Evolutionary conservation across 768 basidiomycete genomes (phyloP).

Genomic region (Gymnopilus dilepis): DNA sequence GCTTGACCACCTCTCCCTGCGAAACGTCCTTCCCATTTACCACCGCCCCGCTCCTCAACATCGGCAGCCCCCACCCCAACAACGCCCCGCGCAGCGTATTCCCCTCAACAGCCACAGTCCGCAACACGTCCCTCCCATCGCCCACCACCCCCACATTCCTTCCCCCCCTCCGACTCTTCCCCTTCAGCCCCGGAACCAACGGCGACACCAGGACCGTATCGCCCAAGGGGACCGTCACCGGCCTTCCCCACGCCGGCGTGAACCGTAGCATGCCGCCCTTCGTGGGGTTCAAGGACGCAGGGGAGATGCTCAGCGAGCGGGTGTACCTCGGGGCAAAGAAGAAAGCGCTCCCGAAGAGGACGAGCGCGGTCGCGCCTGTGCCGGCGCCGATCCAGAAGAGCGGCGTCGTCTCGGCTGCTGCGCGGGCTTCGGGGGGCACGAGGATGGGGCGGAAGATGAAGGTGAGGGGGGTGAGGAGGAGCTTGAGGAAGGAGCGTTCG

Average conservation of each 20-base stretch:
- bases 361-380: background rate
- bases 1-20: constrained; percentile 1
- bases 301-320: constrained; percentile 1
- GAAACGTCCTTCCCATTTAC: constrained; percentile 10
- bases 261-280: background rate
- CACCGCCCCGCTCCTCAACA: constrained; percentile 7
- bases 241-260: background rate
- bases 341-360: background rate
- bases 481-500: background rate
- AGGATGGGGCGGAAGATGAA: constrained; percentile 16
- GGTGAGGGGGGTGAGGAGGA: constrained; percentile 5
- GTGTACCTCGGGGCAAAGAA: background rate
- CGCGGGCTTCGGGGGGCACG: background rate
- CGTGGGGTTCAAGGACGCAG: background rate
- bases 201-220: constrained; percentile 4
- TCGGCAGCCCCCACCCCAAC: constrained; percentile 10
- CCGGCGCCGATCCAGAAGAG: constrained; percentile 3
- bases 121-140: background rate
- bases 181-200: background rate
- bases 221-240: background rate
- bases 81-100: background rate
- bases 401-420: background rate
- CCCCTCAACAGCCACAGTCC: constrained; percentile 1
- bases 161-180: too few relatives aligned
- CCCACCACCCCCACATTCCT: too few relatives aligned